Conservation (phyloP, 2,329 filamentous ascomycete species). For the Arachnopeziza araneosa region DNA sequence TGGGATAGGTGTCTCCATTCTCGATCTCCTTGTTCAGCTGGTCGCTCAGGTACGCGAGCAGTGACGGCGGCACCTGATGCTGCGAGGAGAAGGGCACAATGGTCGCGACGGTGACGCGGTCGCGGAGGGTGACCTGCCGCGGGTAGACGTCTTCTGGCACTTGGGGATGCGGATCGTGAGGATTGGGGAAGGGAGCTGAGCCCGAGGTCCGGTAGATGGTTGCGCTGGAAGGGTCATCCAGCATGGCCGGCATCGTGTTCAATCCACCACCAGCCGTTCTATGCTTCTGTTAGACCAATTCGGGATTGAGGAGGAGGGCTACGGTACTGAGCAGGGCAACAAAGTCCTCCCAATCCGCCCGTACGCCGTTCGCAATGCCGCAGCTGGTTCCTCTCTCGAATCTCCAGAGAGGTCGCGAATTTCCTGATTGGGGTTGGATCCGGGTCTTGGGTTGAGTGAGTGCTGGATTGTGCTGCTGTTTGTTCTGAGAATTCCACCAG, state of each 20-base stretch:
- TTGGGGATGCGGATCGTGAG: conserved; percentile 44
- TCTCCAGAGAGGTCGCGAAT: not conserved
- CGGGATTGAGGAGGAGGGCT: not conserved
- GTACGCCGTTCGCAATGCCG: not conserved
- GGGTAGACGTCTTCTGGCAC: conserved; percentile 43
- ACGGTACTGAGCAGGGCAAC: not conserved
- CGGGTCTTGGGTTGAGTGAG: not conserved
- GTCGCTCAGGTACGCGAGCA: conserved; percentile 59
- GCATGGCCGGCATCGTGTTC: conserved; percentile 51
- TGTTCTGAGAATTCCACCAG: not conserved
- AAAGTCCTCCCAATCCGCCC: not conserved
- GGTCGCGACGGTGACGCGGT: conserved; percentile 62
- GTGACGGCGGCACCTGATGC: conserved; percentile 53
- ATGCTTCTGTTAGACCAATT: not conserved
- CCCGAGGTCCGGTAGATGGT: conserved; percentile 51
- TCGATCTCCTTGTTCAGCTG: conserved; percentile 68
- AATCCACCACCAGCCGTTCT: not conserved
- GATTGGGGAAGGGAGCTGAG: conserved; percentile 43
- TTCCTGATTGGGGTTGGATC: not conserved
- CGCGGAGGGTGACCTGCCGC: conserved; percentile 58
- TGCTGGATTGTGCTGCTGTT: not conserved
- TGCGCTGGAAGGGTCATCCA: conserved; percentile 53
- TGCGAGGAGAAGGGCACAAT: conserved; percentile 61
- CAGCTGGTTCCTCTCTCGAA: not conserved
- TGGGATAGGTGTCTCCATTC: conserved; percentile 67